Evolutionary conservation across 768 basidiomycete species (phyloP), one percentile per base, ranked within the genome.

Genomic region (Trametes punicea): DNA sequence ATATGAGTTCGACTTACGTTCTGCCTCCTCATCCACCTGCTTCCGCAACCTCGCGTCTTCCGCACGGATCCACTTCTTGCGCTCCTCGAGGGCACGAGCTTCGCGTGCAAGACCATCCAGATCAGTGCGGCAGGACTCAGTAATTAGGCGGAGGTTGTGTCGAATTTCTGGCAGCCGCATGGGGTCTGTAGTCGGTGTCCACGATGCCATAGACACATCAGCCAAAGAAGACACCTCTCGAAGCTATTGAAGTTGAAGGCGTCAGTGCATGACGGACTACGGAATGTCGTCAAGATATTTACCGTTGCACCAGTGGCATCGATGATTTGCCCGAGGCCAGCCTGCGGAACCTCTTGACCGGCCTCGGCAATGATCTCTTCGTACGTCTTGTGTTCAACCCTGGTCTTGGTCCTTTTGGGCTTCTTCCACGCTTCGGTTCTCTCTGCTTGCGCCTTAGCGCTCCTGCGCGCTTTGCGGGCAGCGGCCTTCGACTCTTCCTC

Each of bases 81-180:
- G 82, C 57, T 90, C 90, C 60, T 88, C 81, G 2, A 98, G 77
- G 3, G 84, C 80, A 62, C 87, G 88, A 2, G 91, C 97, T 75
- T 99, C 97, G 15, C 87, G 82, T 0, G 93, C 93, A 21, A 98
- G 81, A 5, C 90, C 88, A 51, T 93, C 89, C 11, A 99, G 79
- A 57, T 96, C 90, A 16, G 78, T 82, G 63, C 90, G 90, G 64
- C 93, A 87, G 2, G 84, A 78, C 44, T 93, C 90, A 2, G 83
- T 79, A 30, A 99, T 92, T 39, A 98, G 81, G 4, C 89, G 84
- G 25, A 99, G 73, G 69, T 98, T 99, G 69, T 99, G 95, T 23
- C 96, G 83, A n/a, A 99, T 83, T 75, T 99, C 97, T 0, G 97
- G 97, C 59, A 98, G 85, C 51, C 91, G 87, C 45, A 85, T 91